Percentiles rank a stretch among this genome's conserved stretches.
Conservation (phyloP, 805 yeast genomes). For the Starmerella geochares region DNA sequence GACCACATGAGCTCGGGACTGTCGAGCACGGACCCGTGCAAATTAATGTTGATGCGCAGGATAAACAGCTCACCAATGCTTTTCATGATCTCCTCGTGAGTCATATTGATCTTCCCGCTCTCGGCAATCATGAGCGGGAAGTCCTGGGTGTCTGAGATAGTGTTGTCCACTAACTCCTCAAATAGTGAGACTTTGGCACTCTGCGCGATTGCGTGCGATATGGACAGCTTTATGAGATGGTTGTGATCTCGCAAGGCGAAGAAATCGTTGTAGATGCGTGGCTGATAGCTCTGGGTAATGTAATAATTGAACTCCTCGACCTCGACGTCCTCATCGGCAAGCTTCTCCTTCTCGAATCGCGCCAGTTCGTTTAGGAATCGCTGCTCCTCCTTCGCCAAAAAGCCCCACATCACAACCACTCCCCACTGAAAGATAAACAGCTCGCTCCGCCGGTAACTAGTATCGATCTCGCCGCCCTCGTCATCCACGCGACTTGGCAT, state of each 20-base stretch:
- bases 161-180: constrained; percentile 91
- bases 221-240: constrained; percentile 83
- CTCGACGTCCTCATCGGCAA: constrained; percentile 85
- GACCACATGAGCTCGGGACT: constrained; percentile 99
- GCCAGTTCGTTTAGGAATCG: constrained; percentile 75
- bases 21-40: constrained; percentile 60
- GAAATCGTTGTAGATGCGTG: constrained; percentile 91
- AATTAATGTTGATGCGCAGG: constrained; percentile 40
- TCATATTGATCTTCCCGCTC: constrained; percentile 91
- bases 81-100: constrained; percentile 90
- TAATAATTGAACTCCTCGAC: constrained; percentile 92
- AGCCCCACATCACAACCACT: constrained; percentile 96
- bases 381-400: constrained; percentile 68
- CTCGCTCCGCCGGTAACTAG: constrained; percentile 82
- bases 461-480: constrained; percentile 90
- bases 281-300: constrained; percentile 87
- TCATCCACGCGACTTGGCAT: constrained; percentile 47
- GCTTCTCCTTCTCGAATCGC: constrained; percentile 79
- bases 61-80: constrained; percentile 93
- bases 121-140: constrained; percentile 93
- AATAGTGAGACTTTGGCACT: constrained; percentile 89
- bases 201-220: constrained; percentile 93
- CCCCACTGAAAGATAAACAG: constrained; percentile 90
- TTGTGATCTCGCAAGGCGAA: constrained; percentile 81
- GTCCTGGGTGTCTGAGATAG: constrained; percentile 94